Evolutionary conservation across 371 early-diverging fungal species (phyloP).

Genomic region (Syncephalis plumigaleata): DNA sequence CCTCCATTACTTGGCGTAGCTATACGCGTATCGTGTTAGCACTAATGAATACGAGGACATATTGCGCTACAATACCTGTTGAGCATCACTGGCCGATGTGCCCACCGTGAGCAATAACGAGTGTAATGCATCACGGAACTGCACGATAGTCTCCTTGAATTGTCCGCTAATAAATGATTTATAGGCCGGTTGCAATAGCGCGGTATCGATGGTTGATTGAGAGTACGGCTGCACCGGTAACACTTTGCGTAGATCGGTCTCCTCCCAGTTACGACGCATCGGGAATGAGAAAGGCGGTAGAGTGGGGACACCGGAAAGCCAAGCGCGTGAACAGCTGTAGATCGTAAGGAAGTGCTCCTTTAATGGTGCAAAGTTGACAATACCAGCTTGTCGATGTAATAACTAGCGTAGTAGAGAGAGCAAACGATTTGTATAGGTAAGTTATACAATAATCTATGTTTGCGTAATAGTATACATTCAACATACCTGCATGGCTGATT

Average conservation of each 20-base stretch:
- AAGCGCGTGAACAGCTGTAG: conserved; percentile 53
- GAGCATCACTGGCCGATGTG: conserved; percentile 32
- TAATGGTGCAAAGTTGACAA: conserved; percentile 76
- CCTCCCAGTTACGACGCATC: conserved; percentile 41
- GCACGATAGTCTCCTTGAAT: conserved; percentile 54
- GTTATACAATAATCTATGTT: too few species aligned
- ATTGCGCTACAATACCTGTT: conserved; percentile 28
- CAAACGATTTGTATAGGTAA: too few species aligned
- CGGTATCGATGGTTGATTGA: conserved; percentile 20
- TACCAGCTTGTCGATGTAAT: conserved; percentile 73
- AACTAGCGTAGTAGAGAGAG: conserved; percentile 18
- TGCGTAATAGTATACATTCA: too few species aligned
- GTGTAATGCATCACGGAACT: conserved; percentile 59
- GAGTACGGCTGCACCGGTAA: conserved; percentile 32
- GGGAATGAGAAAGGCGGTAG: conserved; percentile 34
- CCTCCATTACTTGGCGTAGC: conserved; percentile 50
- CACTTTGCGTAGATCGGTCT: conserved; percentile 26
- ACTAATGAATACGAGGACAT: not conserved
- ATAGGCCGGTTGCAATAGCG: conserved; percentile 63
- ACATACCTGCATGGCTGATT: conserved; percentile 58
- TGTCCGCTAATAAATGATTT: conserved; percentile 49
- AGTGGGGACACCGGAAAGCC: conserved; percentile 38
- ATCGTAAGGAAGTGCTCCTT: conserved; percentile 69
- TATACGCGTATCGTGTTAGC: conserved; percentile 8
- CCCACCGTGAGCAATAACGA: conserved; percentile 46